Evolutionary conservation across 768 basidiomycete species (phyloP).

Genomic region (Mrakia hoshinonis): DNA sequence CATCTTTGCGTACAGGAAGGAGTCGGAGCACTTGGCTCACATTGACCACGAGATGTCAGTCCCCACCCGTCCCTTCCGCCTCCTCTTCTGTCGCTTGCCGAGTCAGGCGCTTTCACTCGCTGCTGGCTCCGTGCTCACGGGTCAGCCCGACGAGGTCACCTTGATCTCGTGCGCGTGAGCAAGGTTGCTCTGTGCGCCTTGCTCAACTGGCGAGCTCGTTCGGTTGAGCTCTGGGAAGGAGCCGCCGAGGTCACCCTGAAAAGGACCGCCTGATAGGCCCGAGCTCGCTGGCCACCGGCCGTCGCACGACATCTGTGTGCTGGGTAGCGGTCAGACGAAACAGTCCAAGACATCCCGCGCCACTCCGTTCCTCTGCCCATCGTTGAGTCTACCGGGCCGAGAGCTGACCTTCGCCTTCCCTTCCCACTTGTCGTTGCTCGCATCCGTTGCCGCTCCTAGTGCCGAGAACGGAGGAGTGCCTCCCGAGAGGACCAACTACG

Average conservation of each 20-base stretch:
- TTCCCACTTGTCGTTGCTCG: background rate
- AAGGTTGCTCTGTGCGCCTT: too few relatives aligned
- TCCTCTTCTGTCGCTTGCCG: background rate
- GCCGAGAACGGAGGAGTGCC: constrained; percentile 24
- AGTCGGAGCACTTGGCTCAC: constrained; percentile 28
- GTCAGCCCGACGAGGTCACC: background rate
- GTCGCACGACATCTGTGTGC: too few relatives aligned
- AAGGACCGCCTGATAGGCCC: background rate
- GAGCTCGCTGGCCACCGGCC: too few relatives aligned
- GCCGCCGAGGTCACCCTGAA: background rate
- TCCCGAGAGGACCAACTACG: constrained; percentile 21
- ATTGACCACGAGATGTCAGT: constrained; percentile 27
- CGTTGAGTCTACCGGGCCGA: too few relatives aligned
- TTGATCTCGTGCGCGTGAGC: too few relatives aligned
- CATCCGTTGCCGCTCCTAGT: background rate
- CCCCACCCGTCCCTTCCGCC: background rate
- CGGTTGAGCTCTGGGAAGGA: too few relatives aligned
- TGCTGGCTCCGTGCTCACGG: background rate
- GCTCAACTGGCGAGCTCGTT: too few relatives aligned
- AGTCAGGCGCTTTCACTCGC: background rate
- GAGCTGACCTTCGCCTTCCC: background rate
- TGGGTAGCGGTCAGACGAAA: too few relatives aligned
- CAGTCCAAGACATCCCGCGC: too few relatives aligned
- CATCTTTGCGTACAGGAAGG: constrained; percentile 23
- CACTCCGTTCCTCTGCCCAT: too few relatives aligned